phyloP scores from a whole-genome alignment of 2,329 filamentous ascomycete genomes.

The Aspergillus sp. region DNA sequence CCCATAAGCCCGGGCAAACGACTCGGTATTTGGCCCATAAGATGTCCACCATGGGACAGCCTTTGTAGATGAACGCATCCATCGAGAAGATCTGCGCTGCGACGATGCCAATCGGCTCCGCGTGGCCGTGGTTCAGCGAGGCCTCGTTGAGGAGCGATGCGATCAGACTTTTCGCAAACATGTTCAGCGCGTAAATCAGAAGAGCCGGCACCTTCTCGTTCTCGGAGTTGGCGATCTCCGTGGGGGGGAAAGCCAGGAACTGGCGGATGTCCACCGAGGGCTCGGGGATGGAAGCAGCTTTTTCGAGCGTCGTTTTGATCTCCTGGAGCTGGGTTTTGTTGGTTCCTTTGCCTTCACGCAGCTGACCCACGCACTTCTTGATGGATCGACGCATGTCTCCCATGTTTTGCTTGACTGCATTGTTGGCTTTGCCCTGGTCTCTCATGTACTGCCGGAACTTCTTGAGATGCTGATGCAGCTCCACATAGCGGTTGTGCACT shows the following conservation, averaged over 20 bases:
- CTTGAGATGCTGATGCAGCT: constrained; percentile 69
- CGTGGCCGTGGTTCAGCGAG: constrained; percentile 61
- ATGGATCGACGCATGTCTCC: constrained; percentile 72
- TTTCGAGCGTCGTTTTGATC: constrained; percentile 55
- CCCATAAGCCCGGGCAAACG: constrained; percentile 81
- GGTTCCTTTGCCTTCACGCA: constrained; percentile 61
- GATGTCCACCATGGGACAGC: constrained; percentile 72
- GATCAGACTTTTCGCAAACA: constrained; percentile 71
- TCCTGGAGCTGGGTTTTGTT: constrained; percentile 55
- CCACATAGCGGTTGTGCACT: constrained; percentile 50
- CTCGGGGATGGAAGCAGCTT: constrained; percentile 53
- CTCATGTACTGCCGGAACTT: constrained; percentile 54
- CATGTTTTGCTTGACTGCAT: constrained; percentile 62
- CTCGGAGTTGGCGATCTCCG: constrained; percentile 35
- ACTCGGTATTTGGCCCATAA: constrained; percentile 82
- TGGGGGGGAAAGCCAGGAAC: constrained; percentile 51
- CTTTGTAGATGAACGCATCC: constrained; percentile 65
- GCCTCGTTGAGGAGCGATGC: constrained; percentile 69
- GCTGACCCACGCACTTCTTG: constrained; percentile 69
- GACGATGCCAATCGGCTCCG: constrained; percentile 77
- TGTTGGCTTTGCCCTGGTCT: constrained; percentile 56
- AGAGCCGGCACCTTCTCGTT: constrained; percentile 60
- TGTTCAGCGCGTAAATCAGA: constrained; percentile 73
- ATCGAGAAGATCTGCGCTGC: constrained; percentile 72
- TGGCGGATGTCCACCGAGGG: constrained; percentile 57